Percentiles rank a stretch among this genome's conserved stretches.
phyloP scores from a whole-genome alignment of 2,329 filamentous ascomycete species.

The Colletotrichum kahawae region DNA sequence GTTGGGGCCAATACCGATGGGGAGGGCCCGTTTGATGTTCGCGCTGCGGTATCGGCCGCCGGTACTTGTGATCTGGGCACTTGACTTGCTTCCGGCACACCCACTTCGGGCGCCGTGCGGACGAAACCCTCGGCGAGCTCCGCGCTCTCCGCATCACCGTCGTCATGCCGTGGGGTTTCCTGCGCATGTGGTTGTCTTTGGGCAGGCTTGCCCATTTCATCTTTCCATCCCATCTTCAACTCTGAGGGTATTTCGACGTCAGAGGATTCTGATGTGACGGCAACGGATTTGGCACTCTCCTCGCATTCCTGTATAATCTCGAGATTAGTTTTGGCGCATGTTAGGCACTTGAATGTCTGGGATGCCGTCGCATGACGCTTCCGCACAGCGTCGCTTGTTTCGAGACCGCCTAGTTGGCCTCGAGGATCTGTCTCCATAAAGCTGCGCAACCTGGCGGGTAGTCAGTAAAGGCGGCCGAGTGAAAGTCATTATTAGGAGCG shows the following conservation, averaged over 20 bases:
- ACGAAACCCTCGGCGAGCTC: slow-evolving; percentile 64
- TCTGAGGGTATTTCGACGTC: slow-evolving; percentile 60
- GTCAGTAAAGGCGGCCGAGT: background rate
- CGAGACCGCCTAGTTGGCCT: slow-evolving; percentile 90
- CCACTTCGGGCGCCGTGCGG: slow-evolving; percentile 44
- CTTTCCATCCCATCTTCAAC: slow-evolving; percentile 72
- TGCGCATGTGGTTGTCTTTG: background rate
- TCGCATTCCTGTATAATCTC: slow-evolving; percentile 77
- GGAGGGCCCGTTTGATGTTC: slow-evolving; percentile 18
- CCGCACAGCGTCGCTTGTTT: slow-evolving; percentile 72
- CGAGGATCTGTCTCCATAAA: slow-evolving; percentile 93
- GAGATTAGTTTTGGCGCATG: slow-evolving; percentile 73
- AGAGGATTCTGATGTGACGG: slow-evolving; percentile 31
- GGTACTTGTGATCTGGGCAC: background rate
- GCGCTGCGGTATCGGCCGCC: background rate
- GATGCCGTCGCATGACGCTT: slow-evolving; percentile 73
- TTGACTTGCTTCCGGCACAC: background rate
- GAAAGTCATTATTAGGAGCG: background rate
- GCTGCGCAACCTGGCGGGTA: slow-evolving; percentile 63
- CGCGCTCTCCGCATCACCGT: slow-evolving; percentile 46
- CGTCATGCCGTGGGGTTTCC: slow-evolving; percentile 10
- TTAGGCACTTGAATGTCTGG: slow-evolving; percentile 68
- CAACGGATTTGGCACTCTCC: slow-evolving; percentile 52
- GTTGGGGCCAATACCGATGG: slow-evolving; percentile 32
- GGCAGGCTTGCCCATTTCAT: slow-evolving; percentile 63